A percentile compares a stretch with the other conserved stretches of the same genome.
These are phyloP conservation scores for Pythium sp. DNA, from an alignment of 352 stramenopile species.

Conservation along the genomic window DNA sequence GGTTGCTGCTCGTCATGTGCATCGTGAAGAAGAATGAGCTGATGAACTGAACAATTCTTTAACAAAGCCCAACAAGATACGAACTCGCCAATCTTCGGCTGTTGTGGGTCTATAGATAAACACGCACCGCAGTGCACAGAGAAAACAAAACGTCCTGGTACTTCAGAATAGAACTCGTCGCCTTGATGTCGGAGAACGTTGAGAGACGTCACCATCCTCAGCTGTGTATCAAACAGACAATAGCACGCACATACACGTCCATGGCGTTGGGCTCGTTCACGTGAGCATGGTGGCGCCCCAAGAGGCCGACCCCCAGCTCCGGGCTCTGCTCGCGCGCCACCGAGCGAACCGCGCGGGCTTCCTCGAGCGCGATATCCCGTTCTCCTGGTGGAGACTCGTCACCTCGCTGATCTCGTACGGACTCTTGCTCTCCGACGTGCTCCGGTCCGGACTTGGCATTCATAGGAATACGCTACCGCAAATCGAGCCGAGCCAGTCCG, in stretches of 20 bases:
- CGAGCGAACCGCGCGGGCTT: background rate
- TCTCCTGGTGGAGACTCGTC: slow-evolving; percentile 12
- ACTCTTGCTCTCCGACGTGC: slow-evolving; percentile 22
- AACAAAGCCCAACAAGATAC: background rate
- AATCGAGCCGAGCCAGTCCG: slow-evolving; percentile 1
- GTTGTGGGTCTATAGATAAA: background rate
- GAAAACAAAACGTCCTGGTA: background rate
- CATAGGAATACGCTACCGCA: background rate
- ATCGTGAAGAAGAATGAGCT: background rate
- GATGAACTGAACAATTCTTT: background rate
- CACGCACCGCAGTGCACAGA: background rate
- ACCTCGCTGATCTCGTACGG: slow-evolving; percentile 19
- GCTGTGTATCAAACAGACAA: background rate
- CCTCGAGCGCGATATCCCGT: slow-evolving; percentile 12
- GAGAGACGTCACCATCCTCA: background rate
- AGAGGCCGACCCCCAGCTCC: background rate
- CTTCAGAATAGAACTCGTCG: background rate
- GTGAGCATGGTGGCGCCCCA: background rate
- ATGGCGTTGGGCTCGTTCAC: background rate
- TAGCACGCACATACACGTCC: background rate
- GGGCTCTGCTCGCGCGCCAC: background rate
- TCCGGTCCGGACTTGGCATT: slow-evolving; percentile 12
- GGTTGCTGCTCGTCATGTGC: background rate
- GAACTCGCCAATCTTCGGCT: background rate
- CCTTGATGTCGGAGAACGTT: background rate